Evolutionary conservation across 1,139 yeast genomes (phyloP).

Genomic region (Wickerhamomyces sp.): DNA sequence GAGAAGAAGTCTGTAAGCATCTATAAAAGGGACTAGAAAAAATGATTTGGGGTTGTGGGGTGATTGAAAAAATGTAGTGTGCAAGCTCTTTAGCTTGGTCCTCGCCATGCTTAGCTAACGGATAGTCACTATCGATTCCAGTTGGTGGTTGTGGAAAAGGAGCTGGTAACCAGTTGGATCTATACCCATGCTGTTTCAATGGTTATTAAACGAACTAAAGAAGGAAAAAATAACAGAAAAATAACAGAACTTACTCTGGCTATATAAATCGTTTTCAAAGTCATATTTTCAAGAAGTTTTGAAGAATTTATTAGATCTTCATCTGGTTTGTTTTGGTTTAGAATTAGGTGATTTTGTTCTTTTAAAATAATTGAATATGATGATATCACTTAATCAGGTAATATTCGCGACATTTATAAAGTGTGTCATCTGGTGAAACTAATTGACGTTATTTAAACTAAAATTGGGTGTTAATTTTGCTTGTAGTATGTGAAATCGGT

Average conservation of each 20-base stretch:
- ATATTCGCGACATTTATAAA: too few relatives aligned
- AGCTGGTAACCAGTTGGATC: constrained; percentile 78
- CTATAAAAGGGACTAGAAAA: constrained; percentile 84
- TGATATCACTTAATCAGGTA: not conserved
- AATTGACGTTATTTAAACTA: too few relatives aligned
- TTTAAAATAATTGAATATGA: not conserved
- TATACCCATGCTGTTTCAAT: constrained; percentile 71
- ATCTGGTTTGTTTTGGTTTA: too few relatives aligned
- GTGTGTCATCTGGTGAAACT: too few relatives aligned
- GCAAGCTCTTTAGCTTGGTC: constrained; percentile 78
- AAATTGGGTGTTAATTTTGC: too few relatives aligned
- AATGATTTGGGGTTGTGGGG: constrained; percentile 56
- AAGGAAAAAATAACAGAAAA: not conserved
- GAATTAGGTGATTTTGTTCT: not conserved
- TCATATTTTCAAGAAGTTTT: constrained; percentile 17
- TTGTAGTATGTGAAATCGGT: too few relatives aligned
- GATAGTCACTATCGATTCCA: constrained; percentile 78
- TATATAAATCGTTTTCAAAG: constrained; percentile 34
- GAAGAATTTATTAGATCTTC: not conserved
- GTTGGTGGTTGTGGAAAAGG: constrained; percentile 77
- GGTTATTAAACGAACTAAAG: too few relatives aligned
- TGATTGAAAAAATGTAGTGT: constrained; percentile 38
- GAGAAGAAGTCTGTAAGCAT: constrained; percentile 78
- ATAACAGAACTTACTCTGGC: constrained; percentile 29
- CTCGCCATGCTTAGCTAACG: constrained; percentile 73